Evolutionary conservation across 2,329 filamentous ascomycete species (phyloP).

Genomic region (Fulvia fulva): DNA sequence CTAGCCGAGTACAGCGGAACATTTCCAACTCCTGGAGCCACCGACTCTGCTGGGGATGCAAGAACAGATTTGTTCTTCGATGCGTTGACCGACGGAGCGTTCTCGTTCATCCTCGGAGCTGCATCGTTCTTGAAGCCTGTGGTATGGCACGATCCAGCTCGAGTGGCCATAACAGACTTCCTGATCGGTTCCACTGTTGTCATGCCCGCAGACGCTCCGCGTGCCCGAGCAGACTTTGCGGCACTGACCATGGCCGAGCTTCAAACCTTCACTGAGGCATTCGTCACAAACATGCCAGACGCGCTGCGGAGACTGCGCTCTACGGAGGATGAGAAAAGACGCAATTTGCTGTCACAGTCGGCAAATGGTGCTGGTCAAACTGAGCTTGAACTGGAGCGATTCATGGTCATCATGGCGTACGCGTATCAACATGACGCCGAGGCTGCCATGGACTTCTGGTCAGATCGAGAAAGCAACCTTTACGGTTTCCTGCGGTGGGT

Average conservation of each 20-base stretch:
- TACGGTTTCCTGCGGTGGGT: slow-evolving; percentile 96
- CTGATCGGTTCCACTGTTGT: slow-evolving; percentile 74
- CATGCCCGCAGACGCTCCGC: slow-evolving; percentile 62
- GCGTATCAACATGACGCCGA: slow-evolving; percentile 82
- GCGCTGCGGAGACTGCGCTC: slow-evolving; percentile 78
- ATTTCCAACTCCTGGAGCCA: slow-evolving; percentile 40
- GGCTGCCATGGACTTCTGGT: slow-evolving; percentile 85
- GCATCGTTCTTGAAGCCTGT: slow-evolving; percentile 75
- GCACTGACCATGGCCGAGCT: slow-evolving; percentile 71
- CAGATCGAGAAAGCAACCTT: slow-evolving; percentile 84
- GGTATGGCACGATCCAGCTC: slow-evolving; percentile 84
- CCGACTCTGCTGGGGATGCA: slow-evolving; percentile 44
- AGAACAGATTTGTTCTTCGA: slow-evolving; percentile 71
- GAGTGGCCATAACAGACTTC: slow-evolving; percentile 75
- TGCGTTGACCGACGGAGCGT: slow-evolving; percentile 73
- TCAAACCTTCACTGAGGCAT: slow-evolving; percentile 83
- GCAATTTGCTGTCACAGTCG: slow-evolving; percentile 40
- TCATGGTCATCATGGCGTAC: slow-evolving; percentile 87
- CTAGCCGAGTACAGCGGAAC: slow-evolving; percentile 88
- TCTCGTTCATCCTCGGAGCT: slow-evolving; percentile 85
- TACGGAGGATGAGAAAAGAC: slow-evolving; percentile 83
- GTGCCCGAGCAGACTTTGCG: slow-evolving; percentile 69
- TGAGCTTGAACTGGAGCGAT: slow-evolving; percentile 69
- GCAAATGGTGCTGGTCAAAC: slow-evolving; percentile 33
- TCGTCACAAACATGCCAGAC: slow-evolving; percentile 93